Conservation (phyloP, 78 protist genomes). For the Dictyostelium discoideum region dicty_2.7 NC_007089.4:3779501-3780000, state of each 20-base stretch:
- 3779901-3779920: not conserved
- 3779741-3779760: too few relatives aligned
- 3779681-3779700: too few relatives aligned
- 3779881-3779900: not conserved
- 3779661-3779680: too few relatives aligned
- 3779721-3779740: too few relatives aligned
- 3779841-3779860: conserved; percentile 55
- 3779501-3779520: too few relatives aligned
- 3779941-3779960: conserved; percentile 3
- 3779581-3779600: not conserved
- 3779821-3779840: conserved; percentile 28
- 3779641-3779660: too few relatives aligned
- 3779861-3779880: conserved; percentile 39
- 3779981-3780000: conserved; percentile 57
- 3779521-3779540: too few relatives aligned
- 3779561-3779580: not conserved
- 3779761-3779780: too few relatives aligned
- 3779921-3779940: conserved; percentile 58
- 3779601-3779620: too few relatives aligned
- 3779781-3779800: conserved; percentile 2
- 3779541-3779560: not conserved
- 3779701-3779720: too few relatives aligned
- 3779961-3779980: conserved; percentile 20
- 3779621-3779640: too few relatives aligned
- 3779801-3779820: conserved; percentile 14